phyloP scores from a whole-genome alignment of 179 eudicot genomes.

The Drosera spatulata region DNA sequence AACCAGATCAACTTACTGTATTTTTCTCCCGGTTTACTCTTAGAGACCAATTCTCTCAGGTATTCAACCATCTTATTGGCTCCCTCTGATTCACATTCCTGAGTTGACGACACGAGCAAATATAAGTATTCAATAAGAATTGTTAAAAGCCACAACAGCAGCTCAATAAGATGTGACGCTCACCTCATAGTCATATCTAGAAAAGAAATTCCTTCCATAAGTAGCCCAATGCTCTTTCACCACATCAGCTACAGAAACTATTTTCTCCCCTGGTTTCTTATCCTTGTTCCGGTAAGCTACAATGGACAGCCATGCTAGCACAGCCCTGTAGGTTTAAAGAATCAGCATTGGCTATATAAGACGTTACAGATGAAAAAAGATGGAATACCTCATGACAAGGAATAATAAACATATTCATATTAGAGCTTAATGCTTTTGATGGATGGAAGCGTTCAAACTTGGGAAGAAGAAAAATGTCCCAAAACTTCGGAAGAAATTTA shows the following conservation, averaged over 20 bases:
- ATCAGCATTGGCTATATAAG: neutral
- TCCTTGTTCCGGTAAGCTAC: slow-evolving; percentile 70
- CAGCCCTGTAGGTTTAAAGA: slow-evolving; percentile 54
- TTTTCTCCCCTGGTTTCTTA: slow-evolving; percentile 57
- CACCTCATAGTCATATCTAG: slow-evolving; percentile 97
- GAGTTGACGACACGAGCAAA: slow-evolving; percentile 2
- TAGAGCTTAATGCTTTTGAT: neutral
- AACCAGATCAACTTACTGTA: slow-evolving; percentile 41
- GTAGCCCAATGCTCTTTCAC: slow-evolving; percentile 93
- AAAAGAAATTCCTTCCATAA: slow-evolving; percentile 94
- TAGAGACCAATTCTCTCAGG: slow-evolving; percentile 70
- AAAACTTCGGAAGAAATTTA: slow-evolving; percentile 11
- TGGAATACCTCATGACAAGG: neutral
- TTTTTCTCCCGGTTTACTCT: slow-evolving; percentile 70
- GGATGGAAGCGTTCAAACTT: no score
- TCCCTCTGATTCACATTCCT: slow-evolving; percentile 99
- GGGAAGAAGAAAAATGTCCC: no score
- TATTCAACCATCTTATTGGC: slow-evolving; percentile 87
- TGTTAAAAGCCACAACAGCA: neutral
- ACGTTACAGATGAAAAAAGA: neutral
- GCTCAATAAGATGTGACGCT: slow-evolving; percentile 12
- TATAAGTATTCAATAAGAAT: neutral
- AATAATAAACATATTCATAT: no score
- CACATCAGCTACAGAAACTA: slow-evolving; percentile 83
- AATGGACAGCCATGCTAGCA: slow-evolving; percentile 96